Evolutionary conservation across 2,329 filamentous ascomycete genomes (phyloP).

Genomic region (Parascedosporium putredinis): DNA sequence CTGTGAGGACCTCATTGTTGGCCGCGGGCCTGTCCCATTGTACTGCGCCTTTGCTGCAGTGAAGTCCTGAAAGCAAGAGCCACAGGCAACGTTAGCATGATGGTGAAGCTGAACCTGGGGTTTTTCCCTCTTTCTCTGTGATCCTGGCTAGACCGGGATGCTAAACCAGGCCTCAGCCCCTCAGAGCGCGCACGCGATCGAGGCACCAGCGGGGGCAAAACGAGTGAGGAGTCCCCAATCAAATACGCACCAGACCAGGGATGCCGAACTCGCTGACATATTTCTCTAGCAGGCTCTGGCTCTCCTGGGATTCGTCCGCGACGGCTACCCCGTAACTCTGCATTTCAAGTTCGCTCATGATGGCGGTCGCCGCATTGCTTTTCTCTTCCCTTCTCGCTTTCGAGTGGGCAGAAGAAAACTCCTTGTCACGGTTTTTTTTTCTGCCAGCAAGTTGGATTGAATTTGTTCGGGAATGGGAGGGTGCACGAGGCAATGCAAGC

Average conservation of each 20-base stretch:
- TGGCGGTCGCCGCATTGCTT: background rate
- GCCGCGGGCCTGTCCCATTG: background rate
- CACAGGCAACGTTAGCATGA: background rate
- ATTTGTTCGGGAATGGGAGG: background rate
- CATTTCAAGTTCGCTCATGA: background rate
- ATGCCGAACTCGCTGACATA: constrained; percentile 3
- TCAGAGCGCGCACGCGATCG: background rate
- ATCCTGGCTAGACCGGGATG: too few species aligned
- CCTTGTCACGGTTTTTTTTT: too few species aligned
- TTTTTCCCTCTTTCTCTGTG: too few species aligned
- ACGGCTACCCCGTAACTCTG: background rate
- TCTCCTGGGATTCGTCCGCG: constrained; percentile 5
- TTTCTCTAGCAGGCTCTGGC: background rate
- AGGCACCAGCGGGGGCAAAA: background rate
- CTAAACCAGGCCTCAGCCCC: too few species aligned
- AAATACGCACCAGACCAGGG: background rate
- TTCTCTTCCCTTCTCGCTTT: too few species aligned
- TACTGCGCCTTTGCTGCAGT: background rate
- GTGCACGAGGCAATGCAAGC: too few species aligned
- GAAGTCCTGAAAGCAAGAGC: background rate
- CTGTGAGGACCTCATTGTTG: background rate
- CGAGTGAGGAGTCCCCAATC: background rate
- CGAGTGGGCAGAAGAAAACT: too few species aligned
- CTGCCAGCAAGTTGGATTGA: background rate
- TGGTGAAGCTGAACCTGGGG: too few species aligned